Conservation (phyloP, 106 monocot genomes). For the Ottelia alismoides region DNA sequence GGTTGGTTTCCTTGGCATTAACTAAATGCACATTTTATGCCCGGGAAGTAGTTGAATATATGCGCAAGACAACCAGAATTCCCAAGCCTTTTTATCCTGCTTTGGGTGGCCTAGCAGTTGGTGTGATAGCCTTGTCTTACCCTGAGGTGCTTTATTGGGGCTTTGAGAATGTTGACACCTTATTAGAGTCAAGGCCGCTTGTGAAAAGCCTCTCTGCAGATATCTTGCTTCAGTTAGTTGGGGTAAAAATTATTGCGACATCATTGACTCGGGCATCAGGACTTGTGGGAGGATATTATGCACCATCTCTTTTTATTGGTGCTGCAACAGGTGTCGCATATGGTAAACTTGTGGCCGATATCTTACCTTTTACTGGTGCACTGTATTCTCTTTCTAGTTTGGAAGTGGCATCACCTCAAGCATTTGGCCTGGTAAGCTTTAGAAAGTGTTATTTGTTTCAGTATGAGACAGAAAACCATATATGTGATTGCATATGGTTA, state of each 20-base stretch:
- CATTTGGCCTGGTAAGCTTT: constrained; percentile 81
- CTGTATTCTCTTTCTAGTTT: constrained; percentile 38
- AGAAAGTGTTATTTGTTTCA: too few relatives aligned
- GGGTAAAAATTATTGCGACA: constrained; percentile 76
- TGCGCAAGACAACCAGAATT: constrained; percentile 43
- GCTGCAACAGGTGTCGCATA: constrained; percentile 98
- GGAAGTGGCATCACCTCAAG: constrained; percentile 93
- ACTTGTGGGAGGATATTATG: constrained; percentile 94
- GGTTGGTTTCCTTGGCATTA: constrained; percentile 58
- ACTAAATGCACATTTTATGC: constrained; percentile 68
- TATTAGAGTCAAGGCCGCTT: constrained; percentile 77
- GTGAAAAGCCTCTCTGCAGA: constrained; percentile 47
- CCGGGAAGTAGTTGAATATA: constrained; percentile 26
- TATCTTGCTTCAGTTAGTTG: constrained; percentile 72
- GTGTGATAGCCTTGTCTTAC: constrained; percentile 64
- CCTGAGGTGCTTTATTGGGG: constrained; percentile 96
- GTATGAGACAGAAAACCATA: too few relatives aligned
- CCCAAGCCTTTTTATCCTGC: constrained; percentile 57
- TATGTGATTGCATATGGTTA: too few relatives aligned
- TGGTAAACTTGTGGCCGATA: constrained; percentile 47
- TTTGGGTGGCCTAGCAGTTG: constrained; percentile 72
- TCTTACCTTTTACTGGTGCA: constrained; percentile 37
- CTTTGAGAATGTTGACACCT: constrained; percentile 87
- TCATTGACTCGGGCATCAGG: constrained; percentile 75
- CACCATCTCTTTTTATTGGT: constrained; percentile 95